phyloP scores from a whole-genome alignment of 352 stramenopile species.

The Aphanomyces cochlioides region DNA sequence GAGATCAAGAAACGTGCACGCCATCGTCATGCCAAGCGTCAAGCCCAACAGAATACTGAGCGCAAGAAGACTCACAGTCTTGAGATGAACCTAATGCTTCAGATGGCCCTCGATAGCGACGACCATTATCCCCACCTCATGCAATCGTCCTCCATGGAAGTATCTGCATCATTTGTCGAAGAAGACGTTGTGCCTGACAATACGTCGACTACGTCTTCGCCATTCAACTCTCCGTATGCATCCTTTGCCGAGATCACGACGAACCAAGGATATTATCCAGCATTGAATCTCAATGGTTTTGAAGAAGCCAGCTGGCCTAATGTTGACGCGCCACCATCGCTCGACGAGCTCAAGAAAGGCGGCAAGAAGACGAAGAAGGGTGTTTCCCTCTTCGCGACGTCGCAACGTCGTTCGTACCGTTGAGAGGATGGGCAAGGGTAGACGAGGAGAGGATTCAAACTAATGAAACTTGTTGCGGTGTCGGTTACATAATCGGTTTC shows the following conservation, averaged over 20 bases:
- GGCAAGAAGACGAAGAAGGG: constrained; percentile 26
- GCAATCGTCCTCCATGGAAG: not conserved
- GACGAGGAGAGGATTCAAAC: too few relatives aligned
- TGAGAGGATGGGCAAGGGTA: not conserved
- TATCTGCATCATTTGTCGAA: not conserved
- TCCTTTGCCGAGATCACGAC: constrained; percentile 71
- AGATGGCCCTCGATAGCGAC: constrained; percentile 25
- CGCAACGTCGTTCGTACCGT: constrained; percentile 24
- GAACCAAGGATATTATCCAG: constrained; percentile 71
- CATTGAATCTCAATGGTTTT: constrained; percentile 34
- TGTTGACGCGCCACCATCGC: not conserved
- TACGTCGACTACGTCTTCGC: constrained; percentile 3
- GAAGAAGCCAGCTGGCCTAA: not conserved
- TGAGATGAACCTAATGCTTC: constrained; percentile 36
- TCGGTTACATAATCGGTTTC: not conserved
- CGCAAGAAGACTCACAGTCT: constrained; percentile 41
- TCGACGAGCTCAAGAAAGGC: constrained; percentile 7
- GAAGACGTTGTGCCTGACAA: constrained; percentile 11
- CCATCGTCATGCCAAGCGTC: constrained; percentile 51
- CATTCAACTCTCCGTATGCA: constrained; percentile 35
- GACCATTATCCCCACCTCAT: constrained; percentile 22
- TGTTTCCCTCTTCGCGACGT: constrained; percentile 26
- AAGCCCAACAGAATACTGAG: constrained; percentile 39
- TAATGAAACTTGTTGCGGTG: too few relatives aligned
- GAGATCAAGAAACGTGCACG: constrained; percentile 79